Evolutionary conservation across 805 yeast species (phyloP).

Genomic region (Ogataea kodamae): DNA sequence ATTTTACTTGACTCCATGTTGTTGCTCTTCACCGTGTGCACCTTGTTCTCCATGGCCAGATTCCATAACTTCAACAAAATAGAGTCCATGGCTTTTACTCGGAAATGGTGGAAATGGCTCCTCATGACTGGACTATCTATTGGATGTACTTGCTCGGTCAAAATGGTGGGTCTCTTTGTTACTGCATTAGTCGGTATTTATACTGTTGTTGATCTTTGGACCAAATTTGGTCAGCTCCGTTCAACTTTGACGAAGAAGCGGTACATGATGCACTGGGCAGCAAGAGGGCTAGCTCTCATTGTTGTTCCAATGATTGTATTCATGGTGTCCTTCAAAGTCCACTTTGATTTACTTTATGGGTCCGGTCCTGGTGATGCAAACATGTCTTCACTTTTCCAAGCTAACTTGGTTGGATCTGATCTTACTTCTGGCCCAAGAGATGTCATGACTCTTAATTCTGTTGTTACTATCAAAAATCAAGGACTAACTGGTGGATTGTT

Average conservation of each 20-base stretch:
- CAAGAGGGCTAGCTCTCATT: constrained; percentile 62
- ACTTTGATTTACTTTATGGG: constrained; percentile 67
- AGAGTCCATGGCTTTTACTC: constrained; percentile 48
- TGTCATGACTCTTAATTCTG: constrained; percentile 55
- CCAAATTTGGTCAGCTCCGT: constrained; percentile 70
- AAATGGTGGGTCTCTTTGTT: constrained; percentile 94
- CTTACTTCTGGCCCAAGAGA: constrained; percentile 66
- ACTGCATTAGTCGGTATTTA: constrained; percentile 86
- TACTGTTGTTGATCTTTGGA: constrained; percentile 86
- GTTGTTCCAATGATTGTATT: constrained; percentile 62
- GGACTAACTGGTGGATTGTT: constrained; percentile 71
- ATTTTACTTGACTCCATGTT: constrained; percentile 90
- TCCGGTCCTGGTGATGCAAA: constrained; percentile 90
- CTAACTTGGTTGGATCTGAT: constrained; percentile 67
- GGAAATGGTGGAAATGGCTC: constrained; percentile 94
- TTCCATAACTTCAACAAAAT: constrained; percentile 59
- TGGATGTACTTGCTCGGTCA: constrained; percentile 90
- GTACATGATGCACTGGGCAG: constrained; percentile 61
- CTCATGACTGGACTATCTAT: constrained; percentile 76
- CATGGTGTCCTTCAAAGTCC: constrained; percentile 65
- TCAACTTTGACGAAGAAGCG: constrained; percentile 42
- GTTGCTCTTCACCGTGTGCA: constrained; percentile 81
- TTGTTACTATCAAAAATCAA: constrained; percentile 62
- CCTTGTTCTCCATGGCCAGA: constrained; percentile 68
- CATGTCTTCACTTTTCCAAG: constrained; percentile 86